Conservation (phyloP, 495 filamentous ascomycete species). For the Daldinia loculata region DNA sequence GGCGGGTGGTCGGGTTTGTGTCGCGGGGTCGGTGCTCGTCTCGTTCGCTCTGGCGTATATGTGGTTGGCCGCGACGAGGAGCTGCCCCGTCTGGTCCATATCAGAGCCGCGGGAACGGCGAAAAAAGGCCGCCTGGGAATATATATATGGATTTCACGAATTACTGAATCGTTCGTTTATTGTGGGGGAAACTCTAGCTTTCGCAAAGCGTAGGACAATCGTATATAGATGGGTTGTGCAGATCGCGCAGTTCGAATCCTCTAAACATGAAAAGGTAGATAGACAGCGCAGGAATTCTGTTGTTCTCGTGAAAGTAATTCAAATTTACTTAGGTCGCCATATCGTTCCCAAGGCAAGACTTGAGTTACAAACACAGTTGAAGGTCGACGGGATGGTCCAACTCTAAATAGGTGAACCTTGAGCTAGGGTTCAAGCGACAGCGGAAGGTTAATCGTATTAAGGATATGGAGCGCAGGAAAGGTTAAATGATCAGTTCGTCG, state of each 20-base stretch:
- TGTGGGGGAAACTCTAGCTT: not conserved
- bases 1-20: conserved; percentile 49
- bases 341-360: not conserved
- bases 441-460: not conserved
- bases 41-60: conserved; percentile 54
- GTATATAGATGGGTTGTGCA: conserved; percentile 5
- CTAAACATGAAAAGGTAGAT: conserved; percentile 16
- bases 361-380: conserved; percentile 1
- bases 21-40: conserved; percentile 31
- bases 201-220: not conserved
- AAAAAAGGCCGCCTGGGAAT: conserved; percentile 16
- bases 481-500: not conserved
- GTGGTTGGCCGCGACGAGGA: conserved; percentile 52
- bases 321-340: not conserved
- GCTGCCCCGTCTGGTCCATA: conserved; percentile 54
- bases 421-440: not conserved
- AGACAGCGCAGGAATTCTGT: not conserved
- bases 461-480: not conserved
- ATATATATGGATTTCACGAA: conserved; percentile 7
- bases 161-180: conserved; percentile 15
- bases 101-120: conserved; percentile 30
- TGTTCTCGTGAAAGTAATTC: not conserved
- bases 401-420: not conserved
- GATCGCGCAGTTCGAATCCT: conserved; percentile 17
- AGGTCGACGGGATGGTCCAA: not conserved